Evolutionary conservation across 179 eudicot species (phyloP).

Genomic region (Kewa caespitosa): DNA sequence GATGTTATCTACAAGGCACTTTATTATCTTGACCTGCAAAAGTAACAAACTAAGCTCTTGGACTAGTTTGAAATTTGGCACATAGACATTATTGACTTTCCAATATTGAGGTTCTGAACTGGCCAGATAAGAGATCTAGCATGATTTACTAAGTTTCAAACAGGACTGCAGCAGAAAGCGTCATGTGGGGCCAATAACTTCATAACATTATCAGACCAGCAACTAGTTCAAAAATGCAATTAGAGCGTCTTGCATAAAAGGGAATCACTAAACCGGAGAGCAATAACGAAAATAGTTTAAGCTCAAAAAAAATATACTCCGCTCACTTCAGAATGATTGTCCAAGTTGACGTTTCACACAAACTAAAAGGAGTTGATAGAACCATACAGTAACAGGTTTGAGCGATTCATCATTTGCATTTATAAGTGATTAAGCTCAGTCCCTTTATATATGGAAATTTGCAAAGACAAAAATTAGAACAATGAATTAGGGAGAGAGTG

Average conservation of each 20-base stretch:
- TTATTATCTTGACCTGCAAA: slow-evolving; percentile 87
- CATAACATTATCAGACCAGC: background rate
- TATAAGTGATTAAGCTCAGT: background rate
- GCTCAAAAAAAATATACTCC: background rate
- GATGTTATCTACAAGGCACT: slow-evolving; percentile 93
- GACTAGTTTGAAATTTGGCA: background rate
- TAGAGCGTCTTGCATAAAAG: background rate
- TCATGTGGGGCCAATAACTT: background rate
- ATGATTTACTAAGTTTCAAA: background rate
- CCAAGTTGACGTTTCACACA: no score
- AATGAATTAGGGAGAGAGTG: background rate
- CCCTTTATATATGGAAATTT: background rate
- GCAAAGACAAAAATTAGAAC: no score
- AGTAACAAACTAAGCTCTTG: background rate
- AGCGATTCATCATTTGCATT: background rate
- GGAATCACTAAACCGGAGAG: background rate
- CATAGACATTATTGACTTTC: background rate
- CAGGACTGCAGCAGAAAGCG: background rate
- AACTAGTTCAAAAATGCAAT: background rate
- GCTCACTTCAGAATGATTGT: background rate
- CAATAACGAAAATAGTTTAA: background rate
- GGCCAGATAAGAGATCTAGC: background rate
- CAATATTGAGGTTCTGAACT: background rate
- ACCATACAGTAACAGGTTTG: background rate
- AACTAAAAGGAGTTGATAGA: no score